Base-by-base conservation (phyloP, 345 rosid species). In the Ceriops decandra region DNA sequence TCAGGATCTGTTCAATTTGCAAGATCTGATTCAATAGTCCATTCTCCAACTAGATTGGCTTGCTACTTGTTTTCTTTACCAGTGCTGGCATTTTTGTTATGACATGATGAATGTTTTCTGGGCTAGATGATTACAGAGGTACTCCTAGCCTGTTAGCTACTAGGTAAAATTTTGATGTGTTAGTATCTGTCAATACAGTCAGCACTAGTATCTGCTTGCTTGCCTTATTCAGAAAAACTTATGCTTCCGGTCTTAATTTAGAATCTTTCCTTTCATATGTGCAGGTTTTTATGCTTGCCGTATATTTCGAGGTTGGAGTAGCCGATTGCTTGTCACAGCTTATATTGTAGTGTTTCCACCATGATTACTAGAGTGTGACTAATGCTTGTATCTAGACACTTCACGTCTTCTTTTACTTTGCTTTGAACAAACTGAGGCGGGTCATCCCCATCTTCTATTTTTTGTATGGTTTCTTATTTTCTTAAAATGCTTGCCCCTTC, bases 1-100 rank as follows among this genome's bases (percentile, higher is more conserved):
- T 79, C 93, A 30, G 99, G 99, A 79, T 87, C 89, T 21, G 89
- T 91, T 76, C 95, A 95, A 78, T 86, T 95, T 78, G 53, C 93
- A 21, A 85, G 60, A 68, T 85, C 95, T 36, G 78, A 84, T 64
- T 81, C 90, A 63, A 59, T 69, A 66, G 60, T 73, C 69, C 69
- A 63, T 73, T 58, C 75, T 62, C 78, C 75, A 67, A 82, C 71
- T 77, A 64, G 32, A 61, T 64, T 81, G 62, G 27, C 70, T 64
- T 52, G 79, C 68, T 70, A 38, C 73, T 67, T 82, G 61, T 72
- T 87, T 70, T 77, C 64, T 74, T 66, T 81, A 74, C 78, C 64
- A 68, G 53, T 85, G 67, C 63, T 82, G 53, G 70, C 80, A 67
- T 74, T 81, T 80, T 68, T 86, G 36, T 81, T 77, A 33, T 68